These are phyloP conservation scores for Nicotiana noctiflora DNA, from an alignment of 257 asterid genomes.

Conservation along the genomic window DNA sequence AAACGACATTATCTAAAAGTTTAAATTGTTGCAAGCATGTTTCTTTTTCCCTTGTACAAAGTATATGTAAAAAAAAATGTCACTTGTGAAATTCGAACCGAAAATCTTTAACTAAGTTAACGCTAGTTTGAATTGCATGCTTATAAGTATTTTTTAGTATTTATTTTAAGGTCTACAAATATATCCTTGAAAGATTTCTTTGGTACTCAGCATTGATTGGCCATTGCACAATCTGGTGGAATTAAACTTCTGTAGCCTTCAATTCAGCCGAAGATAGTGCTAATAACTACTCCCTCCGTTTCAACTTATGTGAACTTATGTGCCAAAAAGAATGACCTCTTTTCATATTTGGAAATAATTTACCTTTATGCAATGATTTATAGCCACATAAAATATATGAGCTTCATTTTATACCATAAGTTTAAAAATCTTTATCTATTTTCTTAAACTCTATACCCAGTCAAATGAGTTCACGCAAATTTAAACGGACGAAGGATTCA, in stretches of 20 bases:
- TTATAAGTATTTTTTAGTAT: neutral
- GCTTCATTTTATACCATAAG: no score
- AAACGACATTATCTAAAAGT: neutral
- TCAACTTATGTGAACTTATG: no score
- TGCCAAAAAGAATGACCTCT: no score
- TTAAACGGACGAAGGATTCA: no score
- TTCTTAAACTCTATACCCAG: no score
- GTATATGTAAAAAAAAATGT: neutral
- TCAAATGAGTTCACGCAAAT: no score
- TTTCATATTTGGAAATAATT: no score
- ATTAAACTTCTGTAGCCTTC: neutral
- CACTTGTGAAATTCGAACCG: neutral
- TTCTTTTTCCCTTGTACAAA: neutral
- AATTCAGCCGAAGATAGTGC: neutral
- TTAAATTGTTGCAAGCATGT: neutral
- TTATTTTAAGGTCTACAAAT: neutral
- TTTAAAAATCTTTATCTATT: no score
- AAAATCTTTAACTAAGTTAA: neutral
- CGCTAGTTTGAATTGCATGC: neutral
- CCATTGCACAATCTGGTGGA: neutral
- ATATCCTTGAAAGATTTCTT: neutral
- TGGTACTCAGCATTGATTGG: neutral
- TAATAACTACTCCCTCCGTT: no score
- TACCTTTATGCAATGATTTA: no score
- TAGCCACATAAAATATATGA: no score